Evolutionary conservation across 2,329 filamentous ascomycete species (phyloP), one percentile per base, ranked within the genome.

Genomic region (Botrytis byssoidea): DNA sequence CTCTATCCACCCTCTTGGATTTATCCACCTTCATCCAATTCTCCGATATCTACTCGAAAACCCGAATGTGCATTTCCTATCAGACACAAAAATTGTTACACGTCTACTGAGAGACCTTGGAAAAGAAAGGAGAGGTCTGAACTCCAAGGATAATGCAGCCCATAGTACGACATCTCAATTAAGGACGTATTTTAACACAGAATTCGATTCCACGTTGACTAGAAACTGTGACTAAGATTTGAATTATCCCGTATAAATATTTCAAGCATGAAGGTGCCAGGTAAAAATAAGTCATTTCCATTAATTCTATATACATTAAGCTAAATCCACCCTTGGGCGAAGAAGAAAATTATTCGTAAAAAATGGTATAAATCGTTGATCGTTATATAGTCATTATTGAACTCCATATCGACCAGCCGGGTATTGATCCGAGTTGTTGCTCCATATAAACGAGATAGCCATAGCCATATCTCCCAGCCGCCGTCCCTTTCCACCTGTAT

Each of bases 351-450:
- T 37, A 51, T 66, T 67, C 44, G 32, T 37, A n/a, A 67, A 57
- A 57, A 40, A 25, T 51, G 44, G 22, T n/a, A 57, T 68, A 29
- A 48, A 68, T 68, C 65, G 51, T 57, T 40, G 35, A 57, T 68
- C 65, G 46, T 67, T 55, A 51, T 51, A 29, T 68, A 68, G 25
- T 68, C 46, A 25, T 68, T 40, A 12, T 57, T 16, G 4, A 68
- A 68, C 46, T 68, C 65, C 65, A 42, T 42, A 57, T 57, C 66
- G 48, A 9, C 48, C 35, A n/a, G 48, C 48, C 25, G 65, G 65
- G 65, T 68, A 68, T 68, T 68, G 48, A 68, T 57, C 65, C 64
- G 35, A 67, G 44, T 67, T 20, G 12, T 55, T 55, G 65, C 65
- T 55, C 46, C 65, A 55, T 14, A 57, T 42, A 42, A 68, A 42